Evolutionary conservation across 208 protist genomes (phyloP).

Genomic region (Trypanosomatidae sp.): DNA sequence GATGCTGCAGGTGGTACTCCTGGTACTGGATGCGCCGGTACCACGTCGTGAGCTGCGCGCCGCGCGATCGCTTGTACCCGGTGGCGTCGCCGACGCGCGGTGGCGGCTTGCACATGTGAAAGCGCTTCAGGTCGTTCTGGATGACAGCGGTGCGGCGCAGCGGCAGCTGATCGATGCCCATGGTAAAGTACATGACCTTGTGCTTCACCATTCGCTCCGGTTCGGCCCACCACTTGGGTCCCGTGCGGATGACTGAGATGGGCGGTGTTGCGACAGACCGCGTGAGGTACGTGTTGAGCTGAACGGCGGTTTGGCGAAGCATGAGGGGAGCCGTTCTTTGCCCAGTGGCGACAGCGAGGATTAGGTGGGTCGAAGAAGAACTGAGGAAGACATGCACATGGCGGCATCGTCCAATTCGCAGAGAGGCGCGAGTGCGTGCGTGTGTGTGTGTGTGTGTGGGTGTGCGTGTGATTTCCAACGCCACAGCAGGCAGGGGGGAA

Average conservation of each 20-base stretch:
- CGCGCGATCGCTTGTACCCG: constrained; percentile 80
- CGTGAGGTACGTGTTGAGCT: constrained; percentile 84
- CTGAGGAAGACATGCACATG: neutral
- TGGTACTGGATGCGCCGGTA: constrained; percentile 91
- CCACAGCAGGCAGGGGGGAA: neutral
- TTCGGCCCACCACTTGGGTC: constrained; percentile 84
- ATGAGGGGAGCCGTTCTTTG: constrained; percentile 17
- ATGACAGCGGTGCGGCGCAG: constrained; percentile 87
- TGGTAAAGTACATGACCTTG: constrained; percentile 90
- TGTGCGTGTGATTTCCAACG: neutral
- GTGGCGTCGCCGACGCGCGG: constrained; percentile 75
- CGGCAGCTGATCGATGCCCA: constrained; percentile 87
- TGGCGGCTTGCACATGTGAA: constrained; percentile 82
- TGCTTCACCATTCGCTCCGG: constrained; percentile 87
- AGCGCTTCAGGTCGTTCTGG: constrained; percentile 69
- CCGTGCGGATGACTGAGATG: constrained; percentile 82
- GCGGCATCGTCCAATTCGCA: neutral
- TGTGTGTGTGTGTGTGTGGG: neutral
- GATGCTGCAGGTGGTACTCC: constrained; percentile 90
- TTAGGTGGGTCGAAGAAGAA: neutral
- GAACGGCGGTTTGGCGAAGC: constrained; percentile 34
- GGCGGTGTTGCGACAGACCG: constrained; percentile 68
- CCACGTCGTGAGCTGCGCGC: constrained; percentile 82
- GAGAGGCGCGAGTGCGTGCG: neutral
- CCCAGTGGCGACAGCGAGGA: neutral